Percentiles rank a stretch among this genome's conserved stretches.
phyloP scores from a whole-genome alignment of 331 rosid genomes.

The Acacia concinna region DNA sequence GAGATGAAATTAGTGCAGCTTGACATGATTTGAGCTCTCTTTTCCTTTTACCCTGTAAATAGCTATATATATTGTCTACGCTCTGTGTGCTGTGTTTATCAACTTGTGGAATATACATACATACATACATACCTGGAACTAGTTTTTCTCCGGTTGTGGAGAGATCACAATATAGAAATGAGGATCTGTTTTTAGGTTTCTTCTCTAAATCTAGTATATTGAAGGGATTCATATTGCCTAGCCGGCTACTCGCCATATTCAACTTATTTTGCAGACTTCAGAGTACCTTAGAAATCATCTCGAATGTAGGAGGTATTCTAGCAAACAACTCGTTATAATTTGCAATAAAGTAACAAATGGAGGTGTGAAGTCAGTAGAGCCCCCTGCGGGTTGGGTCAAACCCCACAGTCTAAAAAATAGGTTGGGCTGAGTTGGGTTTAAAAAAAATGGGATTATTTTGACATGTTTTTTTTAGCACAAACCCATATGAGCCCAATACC shows the following conservation, averaged over 20 bases:
- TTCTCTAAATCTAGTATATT: neutral
- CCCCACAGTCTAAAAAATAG: too few species aligned
- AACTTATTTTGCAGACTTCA: neutral
- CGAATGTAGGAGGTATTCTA: too few species aligned
- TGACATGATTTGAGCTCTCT: neutral
- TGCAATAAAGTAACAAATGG: too few species aligned
- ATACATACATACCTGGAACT: neutral
- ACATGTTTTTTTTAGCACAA: too few species aligned
- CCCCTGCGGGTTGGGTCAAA: too few species aligned
- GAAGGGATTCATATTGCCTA: neutral
- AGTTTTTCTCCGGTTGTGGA: neutral
- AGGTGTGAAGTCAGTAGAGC: too few species aligned
- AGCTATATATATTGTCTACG: neutral
- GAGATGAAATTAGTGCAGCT: conserved; percentile 35
- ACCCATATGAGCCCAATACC: too few species aligned
- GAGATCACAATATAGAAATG: neutral
- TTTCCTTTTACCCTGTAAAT: neutral
- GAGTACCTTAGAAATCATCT: neutral
- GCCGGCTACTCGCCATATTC: neutral
- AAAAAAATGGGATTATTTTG: too few species aligned
- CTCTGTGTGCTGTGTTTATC: neutral
- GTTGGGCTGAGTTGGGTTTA: too few species aligned
- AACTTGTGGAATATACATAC: neutral
- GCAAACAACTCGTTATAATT: too few species aligned
- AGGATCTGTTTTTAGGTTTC: neutral